phyloP scores from a whole-genome alignment of 2,329 filamentous ascomycete genomes.

The Cercospora sesami region DNA sequence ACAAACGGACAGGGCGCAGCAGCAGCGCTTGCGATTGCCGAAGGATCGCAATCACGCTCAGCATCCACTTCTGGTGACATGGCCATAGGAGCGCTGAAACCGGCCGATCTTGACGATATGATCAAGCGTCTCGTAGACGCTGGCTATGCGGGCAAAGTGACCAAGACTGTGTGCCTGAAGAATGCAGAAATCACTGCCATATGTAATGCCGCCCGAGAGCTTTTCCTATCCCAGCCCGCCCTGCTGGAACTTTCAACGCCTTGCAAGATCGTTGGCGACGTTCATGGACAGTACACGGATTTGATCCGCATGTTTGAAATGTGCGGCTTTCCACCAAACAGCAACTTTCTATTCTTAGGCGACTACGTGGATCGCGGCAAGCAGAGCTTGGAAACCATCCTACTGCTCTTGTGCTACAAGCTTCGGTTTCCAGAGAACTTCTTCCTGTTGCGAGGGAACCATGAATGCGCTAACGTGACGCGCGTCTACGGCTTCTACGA shows the following conservation, averaged over 20 bases:
- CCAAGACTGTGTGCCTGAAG: constrained; percentile 94
- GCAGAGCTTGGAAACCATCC: constrained; percentile 91
- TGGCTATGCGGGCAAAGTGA: constrained; percentile 93
- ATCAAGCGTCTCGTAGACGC: constrained; percentile 93
- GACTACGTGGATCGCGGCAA: constrained; percentile 97
- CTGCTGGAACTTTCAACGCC: constrained; percentile 88
- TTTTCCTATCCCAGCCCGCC: constrained; percentile 87
- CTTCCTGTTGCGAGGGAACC: constrained; percentile 89
- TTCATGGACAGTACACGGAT: constrained; percentile 95
- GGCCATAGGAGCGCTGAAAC: constrained; percentile 86
- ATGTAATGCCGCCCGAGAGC: constrained; percentile 82
- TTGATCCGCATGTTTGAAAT: constrained; percentile 97
- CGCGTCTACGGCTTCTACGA: constrained; percentile 97
- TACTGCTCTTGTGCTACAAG: constrained; percentile 92
- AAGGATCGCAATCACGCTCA: constrained; percentile 20
- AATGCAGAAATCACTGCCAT: constrained; percentile 97
- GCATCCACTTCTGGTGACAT: constrained; percentile 59
- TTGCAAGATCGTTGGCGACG: constrained; percentile 96
- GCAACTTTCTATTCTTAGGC: constrained; percentile 91
- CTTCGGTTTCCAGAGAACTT: constrained; percentile 97
- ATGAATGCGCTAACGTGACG: constrained; percentile 95
- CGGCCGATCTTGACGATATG: constrained; percentile 94
- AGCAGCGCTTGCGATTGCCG: constrained; percentile 30
- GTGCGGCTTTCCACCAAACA: constrained; percentile 90
- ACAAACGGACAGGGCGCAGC: constrained; percentile 32